phyloP scores from a whole-genome alignment of 2,329 filamentous ascomycete species.

The Pyrenophora teres region DNA sequence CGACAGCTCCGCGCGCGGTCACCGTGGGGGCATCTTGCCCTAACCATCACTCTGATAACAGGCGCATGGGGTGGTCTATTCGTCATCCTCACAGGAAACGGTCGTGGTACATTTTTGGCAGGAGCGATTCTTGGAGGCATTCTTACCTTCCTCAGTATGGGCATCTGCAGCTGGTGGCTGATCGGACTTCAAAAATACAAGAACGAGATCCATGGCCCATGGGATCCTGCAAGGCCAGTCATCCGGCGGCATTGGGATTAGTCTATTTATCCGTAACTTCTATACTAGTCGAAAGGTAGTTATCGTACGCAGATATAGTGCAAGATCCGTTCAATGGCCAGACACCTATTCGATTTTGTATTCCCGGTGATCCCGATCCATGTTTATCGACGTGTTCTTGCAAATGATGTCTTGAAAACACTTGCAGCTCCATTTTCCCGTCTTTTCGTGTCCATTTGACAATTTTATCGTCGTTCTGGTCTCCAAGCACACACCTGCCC shows the following conservation, averaged over 20 bases:
- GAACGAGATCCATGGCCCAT: conserved; percentile 96
- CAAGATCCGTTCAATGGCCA: conserved; percentile 40
- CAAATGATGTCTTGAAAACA: conserved; percentile 29
- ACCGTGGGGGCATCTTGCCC: conserved; percentile 76
- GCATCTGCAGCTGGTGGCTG: conserved; percentile 95
- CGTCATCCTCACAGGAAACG: conserved; percentile 58
- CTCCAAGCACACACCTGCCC: conserved; percentile 33
- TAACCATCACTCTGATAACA: conserved; percentile 77
- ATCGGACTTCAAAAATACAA: conserved; percentile 98
- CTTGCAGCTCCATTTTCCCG: conserved; percentile 39
- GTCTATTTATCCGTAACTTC: conserved; percentile 26
- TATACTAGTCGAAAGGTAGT: conserved; percentile 24
- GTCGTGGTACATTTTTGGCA: conserved; percentile 64
- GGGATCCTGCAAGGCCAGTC: conserved; percentile 91
- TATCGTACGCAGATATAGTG: conserved; percentile 34
- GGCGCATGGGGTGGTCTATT: conserved; percentile 80
- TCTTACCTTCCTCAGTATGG: conserved; percentile 78
- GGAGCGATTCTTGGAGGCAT: conserved; percentile 79
- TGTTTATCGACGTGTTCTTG: conserved; percentile 19
- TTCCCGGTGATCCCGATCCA: conserved; percentile 22
- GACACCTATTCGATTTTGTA: conserved; percentile 18
- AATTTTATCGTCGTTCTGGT: conserved; percentile 27
- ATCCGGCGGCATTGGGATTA: conserved; percentile 69
- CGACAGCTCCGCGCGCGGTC: conserved; percentile 81
- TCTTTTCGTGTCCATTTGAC: conserved; percentile 38